Base-by-base conservation (phyloP, 2,329 filamentous ascomycete species). In the Diaporthe sp. region DNA sequence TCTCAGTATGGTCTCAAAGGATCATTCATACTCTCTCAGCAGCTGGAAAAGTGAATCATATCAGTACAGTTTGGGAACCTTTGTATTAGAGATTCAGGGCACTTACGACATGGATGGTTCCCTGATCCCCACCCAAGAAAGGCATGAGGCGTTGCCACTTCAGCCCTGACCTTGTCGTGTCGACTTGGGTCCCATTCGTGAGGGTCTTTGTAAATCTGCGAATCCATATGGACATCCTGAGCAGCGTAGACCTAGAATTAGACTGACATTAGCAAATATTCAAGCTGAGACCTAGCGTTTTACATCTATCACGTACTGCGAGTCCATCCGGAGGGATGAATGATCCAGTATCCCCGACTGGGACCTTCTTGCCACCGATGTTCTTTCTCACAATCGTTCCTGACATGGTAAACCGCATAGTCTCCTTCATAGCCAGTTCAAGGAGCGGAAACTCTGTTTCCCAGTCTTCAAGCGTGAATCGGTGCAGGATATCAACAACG, bases 41-140 rank as follows among this genome's bases (percentile, higher is more conserved):
- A 19, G 42, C 61, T 67, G 42, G 9, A 34, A 34, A 17, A 49
- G 19, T 49, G 19, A n/a, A 25, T n/a, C 25, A 22, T 7, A 3
- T 67, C 22, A 67, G 61, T 49, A 49, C 10, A 5, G 19, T 34
- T 34, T 67, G 10, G 5, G 9, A 5, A 13, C 4, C 4, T n/a
- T 34, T 2, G 4, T 17, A n/a, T 17, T 4, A 28, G n/a, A 15
- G 19, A 22, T 31, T 7, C 25, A n/a, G 19, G 42, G 5, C 44
- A 67, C 61, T 67, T 49, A 49, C 61, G 61, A n/a, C 61, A 65
- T 12, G 61, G 61, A 22, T 65, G 61, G 5, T 65, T 65, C 42
- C 61, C 61, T n/a, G 61, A 65, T 15, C 61, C 61, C 42, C 61
- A 65, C 37, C 61, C 61, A 34, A 65, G 61, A 65, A 65, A 65